Evolutionary conservation across 257 asterid genomes (phyloP), one percentile per base, ranked within the genome.

Genomic region (Nicotiana paniculata): DNA sequence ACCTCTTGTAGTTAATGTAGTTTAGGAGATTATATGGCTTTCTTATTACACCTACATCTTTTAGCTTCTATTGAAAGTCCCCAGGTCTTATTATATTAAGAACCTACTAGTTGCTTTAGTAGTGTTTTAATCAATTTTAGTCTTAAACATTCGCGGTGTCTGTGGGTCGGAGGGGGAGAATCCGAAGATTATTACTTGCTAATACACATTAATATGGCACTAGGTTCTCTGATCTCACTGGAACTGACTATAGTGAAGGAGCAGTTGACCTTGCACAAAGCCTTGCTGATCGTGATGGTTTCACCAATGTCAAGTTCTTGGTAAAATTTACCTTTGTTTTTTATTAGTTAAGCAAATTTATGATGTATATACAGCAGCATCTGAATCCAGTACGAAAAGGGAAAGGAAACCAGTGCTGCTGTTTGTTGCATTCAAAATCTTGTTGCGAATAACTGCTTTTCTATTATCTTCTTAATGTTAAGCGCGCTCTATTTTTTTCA

Each of bases 161-260:
- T 70, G 24, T 43, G 35, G 59, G 21, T 5, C n/a, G n/a, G 21
- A 4, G 58, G 35, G 37, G n/a, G 21, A 33, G 18, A 57, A 15
- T 1, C n/a, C 12, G 15, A 69, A 82, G 77, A 80, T 84, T 80
- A 83, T 62, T 77, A 77, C 81, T 51, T 33, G 82, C 80, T 82
- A 81, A 84, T 48, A 48, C 81, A 18, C 75, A 54, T 81, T 88
- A 72, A 72, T 83, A 70, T 86, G 85, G 59, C 65, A 64, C 76
- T 87, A 94, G 99, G 93, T 96, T 94, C 96, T 88, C 93, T 80
- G 97, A 94, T 92, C 98, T 96, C 89, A 96, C 96, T 28, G 99
- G 98, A 83, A 94, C 92, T 80, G 98, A 96, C 87, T 96, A 96
- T 86, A 92, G 97, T 85, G 98, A 93, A 88, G 98, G 97, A 81